Evolutionary conservation across 768 basidiomycete species (phyloP), one percentile per base, ranked within the genome.

Genomic region (Mycena sanguinolenta): DNA sequence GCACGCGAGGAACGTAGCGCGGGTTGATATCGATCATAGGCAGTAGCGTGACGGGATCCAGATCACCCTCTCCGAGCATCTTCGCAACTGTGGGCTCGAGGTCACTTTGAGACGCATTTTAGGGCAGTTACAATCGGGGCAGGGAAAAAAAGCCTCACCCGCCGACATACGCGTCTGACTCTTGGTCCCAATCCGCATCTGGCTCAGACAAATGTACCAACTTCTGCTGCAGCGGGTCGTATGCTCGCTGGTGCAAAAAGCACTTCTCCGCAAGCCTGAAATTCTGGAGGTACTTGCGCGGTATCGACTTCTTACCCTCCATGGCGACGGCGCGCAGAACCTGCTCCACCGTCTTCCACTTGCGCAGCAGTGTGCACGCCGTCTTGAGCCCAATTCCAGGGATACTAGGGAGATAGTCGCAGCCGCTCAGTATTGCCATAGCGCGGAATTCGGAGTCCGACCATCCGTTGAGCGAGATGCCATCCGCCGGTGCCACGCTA

Each of bases 311-410:
- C 81, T 94, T 94, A 27, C 96, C 96, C 76, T 97, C 96, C 53
- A 95, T 79, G 68, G 87, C 86, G 63, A 99, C 72, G 28, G 88
- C 88, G 71, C 89, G 90, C 32, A 99, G 83, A 39, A 92, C 93
- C 77, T 93, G 94, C 75, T 96, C 95, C 10, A 91, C 90, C 2
- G 93, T 95, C 79, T 92, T 94, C 87, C 94, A 89, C 78, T 94
- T 95, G 75, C 92, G 85, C 73, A 99, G 81, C 44, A 98, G 82
- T 23, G 84, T 81, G 82, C 92, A 94, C 8, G 98, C 96, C 16
- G 95, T 99, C 86, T 98, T 99, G 77, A 99, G 81, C 9, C 98
- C 98, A 46, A 99, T 85, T 2, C 97, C 97, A 27, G 88, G 89
- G 58, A 99, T 95, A 74, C 94, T 97, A 12, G 94, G 89, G 25